Evolutionary conservation across 768 basidiomycete genomes (phyloP), one percentile per base, ranked within the genome.

Genomic region (Mycena leptocephala): DNA sequence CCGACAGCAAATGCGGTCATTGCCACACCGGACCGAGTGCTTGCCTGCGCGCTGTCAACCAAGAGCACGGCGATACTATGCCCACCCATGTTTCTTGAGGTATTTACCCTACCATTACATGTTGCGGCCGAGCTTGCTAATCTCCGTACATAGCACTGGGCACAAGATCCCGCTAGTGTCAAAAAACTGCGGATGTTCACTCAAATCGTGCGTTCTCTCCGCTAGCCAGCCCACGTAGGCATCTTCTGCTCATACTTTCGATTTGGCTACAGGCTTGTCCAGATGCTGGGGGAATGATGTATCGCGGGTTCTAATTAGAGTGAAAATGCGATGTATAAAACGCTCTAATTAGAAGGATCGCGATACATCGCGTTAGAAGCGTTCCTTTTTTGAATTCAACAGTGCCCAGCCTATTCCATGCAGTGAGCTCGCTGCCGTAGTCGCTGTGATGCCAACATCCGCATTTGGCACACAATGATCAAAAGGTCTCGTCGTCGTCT

Each of bases 251-350:
- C 22, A 67, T 53, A 53, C 51, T 53, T 53, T 8, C 13, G 28
- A 32, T 30, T 30, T 14, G 7, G 69, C 30, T 70, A 9, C 43
- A 71, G 70, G 89, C 24, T 32, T 65, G 63, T 32, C 26, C n/a
- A n/a, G n/a, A n/a, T n/a, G n/a, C n/a, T n/a, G n/a, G n/a, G n/a
- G n/a, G n/a, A n/a, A n/a, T n/a, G n/a, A n/a, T n/a, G n/a, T n/a
- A n/a, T n/a, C n/a, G n/a, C n/a, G n/a, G n/a, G n/a, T n/a, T n/a
- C n/a, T n/a, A n/a, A n/a, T n/a, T n/a, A n/a, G n/a, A n/a, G n/a
- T n/a, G n/a, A n/a, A n/a, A n/a, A n/a, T n/a, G n/a, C n/a, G n/a
- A n/a, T n/a, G n/a, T n/a, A n/a, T n/a, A n/a, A n/a, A n/a, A n/a
- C n/a, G n/a, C n/a, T n/a, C n/a, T n/a, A n/a, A n/a, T n/a, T n/a